These are phyloP conservation scores for Zymoseptoria tritici DNA, from an alignment of 2,329 filamentous ascomycete species.

Conservation along the genomic window DNA sequence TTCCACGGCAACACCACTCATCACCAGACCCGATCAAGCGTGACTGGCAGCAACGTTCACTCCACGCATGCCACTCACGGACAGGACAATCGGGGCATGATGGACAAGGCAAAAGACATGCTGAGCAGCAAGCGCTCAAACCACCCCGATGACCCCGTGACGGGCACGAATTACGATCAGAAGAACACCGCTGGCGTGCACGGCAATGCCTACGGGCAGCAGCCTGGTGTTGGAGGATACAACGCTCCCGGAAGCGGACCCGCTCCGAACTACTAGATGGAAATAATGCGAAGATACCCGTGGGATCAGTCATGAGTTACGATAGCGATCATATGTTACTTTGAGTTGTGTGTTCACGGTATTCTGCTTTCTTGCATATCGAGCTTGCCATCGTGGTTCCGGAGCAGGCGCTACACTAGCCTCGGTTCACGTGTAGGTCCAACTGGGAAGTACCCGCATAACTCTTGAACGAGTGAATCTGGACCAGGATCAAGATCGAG, in stretches of 20 bases:
- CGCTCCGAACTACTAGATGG: neutral
- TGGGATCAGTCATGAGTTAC: neutral
- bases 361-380: neutral
- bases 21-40: neutral
- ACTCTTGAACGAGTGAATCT: too few species aligned
- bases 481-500: too few species aligned
- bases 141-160: neutral
- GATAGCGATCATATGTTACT: neutral
- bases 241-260: neutral
- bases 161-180: neutral
- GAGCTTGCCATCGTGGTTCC: too few species aligned
- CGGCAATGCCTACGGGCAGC: neutral
- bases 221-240: neutral
- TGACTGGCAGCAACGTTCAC: neutral
- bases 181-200: neutral
- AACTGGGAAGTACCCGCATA: too few species aligned
- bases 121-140: constrained; percentile 5
- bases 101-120: constrained; percentile 13
- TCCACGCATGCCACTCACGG: neutral
- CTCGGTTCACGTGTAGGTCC: too few species aligned
- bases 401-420: too few species aligned
- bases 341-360: neutral
- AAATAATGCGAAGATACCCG: neutral
- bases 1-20: neutral
- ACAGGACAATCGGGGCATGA: neutral